Evolutionary conservation across 108 stramenopile species (phyloP).

Genomic region (Licmophora abbreviata): DNA sequence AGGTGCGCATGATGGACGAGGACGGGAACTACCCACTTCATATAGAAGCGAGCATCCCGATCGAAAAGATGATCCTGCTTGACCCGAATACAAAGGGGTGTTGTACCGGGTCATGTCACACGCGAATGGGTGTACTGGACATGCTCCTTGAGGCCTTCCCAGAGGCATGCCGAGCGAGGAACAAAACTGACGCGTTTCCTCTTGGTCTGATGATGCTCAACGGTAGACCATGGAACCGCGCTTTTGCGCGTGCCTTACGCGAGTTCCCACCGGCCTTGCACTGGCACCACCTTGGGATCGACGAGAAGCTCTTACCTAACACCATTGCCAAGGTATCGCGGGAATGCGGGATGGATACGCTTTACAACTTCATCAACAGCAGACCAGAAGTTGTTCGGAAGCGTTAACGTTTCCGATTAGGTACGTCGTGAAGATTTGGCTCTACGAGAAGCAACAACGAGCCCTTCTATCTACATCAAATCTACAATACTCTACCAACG

Average conservation of each 20-base stretch:
- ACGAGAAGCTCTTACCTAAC: constrained; percentile 13
- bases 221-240: constrained; percentile 28
- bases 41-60: constrained; percentile 41
- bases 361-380: constrained; percentile 22
- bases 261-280: constrained; percentile 37
- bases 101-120: constrained; percentile 15
- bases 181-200: constrained; percentile 31
- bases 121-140: constrained; percentile 23
- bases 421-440: too few relatives aligned
- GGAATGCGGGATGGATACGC: constrained; percentile 30
- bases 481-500: too few relatives aligned
- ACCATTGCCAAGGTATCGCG: constrained; percentile 23
- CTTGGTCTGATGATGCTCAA: constrained; percentile 35
- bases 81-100: constrained; percentile 8
- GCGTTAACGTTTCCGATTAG: too few relatives aligned
- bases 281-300: constrained; percentile 25
- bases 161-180: constrained; percentile 19
- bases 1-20: constrained; percentile 19
- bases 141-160: constrained; percentile 29
- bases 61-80: constrained; percentile 42
- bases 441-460: too few relatives aligned
- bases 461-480: too few relatives aligned
- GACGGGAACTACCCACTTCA: constrained; percentile 42
- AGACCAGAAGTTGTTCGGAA: constrained; percentile 18
- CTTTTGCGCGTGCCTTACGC: constrained; percentile 24